Conservation (phyloP, 148 eudicot species). For the Agrostemma githago region DNA sequence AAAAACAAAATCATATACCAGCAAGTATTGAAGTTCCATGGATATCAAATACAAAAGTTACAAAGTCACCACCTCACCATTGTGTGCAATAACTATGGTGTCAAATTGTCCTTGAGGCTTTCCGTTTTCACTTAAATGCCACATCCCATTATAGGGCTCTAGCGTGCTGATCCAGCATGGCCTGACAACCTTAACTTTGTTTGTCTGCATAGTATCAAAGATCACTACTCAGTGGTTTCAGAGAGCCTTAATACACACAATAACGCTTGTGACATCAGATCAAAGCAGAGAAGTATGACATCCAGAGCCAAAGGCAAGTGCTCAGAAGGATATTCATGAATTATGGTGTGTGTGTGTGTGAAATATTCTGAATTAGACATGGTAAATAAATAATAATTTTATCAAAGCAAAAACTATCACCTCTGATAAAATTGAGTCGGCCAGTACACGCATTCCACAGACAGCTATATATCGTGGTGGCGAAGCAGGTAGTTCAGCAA, state of each 20-base stretch:
- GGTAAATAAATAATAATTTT: not conserved
- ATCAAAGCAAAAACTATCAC: constrained; percentile 29
- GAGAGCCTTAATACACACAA: not conserved
- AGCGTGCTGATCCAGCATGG: constrained; percentile 94
- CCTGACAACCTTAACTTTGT: constrained; percentile 60
- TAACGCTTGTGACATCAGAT: not conserved
- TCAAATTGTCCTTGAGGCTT: constrained; percentile 86
- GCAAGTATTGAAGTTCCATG: not conserved
- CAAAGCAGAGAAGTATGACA: not conserved
- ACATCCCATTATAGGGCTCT: constrained; percentile 88
- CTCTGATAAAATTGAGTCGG: constrained; percentile 80
- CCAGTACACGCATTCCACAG: constrained; percentile 89
- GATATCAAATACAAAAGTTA: not conserved
- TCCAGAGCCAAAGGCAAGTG: not conserved
- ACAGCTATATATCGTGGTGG: constrained; percentile 68
- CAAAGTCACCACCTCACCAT: constrained; percentile 43
- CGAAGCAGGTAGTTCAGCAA: constrained; percentile 49
- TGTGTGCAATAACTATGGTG: constrained; percentile 85
- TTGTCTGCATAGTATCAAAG: constrained; percentile 41
- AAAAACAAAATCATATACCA: not conserved
- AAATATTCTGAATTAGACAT: not conserved
- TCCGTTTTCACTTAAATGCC: constrained; percentile 89
- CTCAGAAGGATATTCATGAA: not conserved
- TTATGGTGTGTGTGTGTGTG: too few relatives aligned
- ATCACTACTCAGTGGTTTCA: constrained; percentile 9